These are phyloP conservation scores for Phaeosphaeriaceae sp. DNA, from an alignment of 2,329 filamentous ascomycete species.

Conservation along the genomic window DNA sequence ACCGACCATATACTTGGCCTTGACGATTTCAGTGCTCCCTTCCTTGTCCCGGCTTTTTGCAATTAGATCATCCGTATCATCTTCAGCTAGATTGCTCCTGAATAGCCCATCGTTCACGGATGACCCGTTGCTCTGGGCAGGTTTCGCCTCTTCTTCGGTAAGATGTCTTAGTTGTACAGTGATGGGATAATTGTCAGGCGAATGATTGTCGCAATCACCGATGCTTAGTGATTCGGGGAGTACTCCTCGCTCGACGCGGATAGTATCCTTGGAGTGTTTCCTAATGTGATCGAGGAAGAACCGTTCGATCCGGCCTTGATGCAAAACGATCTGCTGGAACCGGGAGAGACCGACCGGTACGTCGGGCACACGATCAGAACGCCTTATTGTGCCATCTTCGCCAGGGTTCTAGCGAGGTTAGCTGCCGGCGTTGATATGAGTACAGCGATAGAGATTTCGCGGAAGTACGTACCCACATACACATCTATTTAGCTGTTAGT, in stretches of 20 bases:
- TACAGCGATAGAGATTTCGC: background rate
- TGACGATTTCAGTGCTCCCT: slow-evolving; percentile 53
- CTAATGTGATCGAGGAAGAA: slow-evolving; percentile 69
- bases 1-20: slow-evolving; percentile 69
- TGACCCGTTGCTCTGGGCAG: slow-evolving; percentile 50
- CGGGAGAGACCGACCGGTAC: slow-evolving; percentile 66
- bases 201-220: slow-evolving; percentile 56
- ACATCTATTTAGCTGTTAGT: slow-evolving; percentile 30
- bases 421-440: background rate
- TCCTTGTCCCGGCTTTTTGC: slow-evolving; percentile 47
- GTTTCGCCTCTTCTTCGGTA: slow-evolving; percentile 63
- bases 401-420: slow-evolving; percentile 62
- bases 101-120: slow-evolving; percentile 61
- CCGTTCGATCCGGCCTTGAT: slow-evolving; percentile 73
- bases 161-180: slow-evolving; percentile 65
- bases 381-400: slow-evolving; percentile 61
- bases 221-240: slow-evolving; percentile 63
- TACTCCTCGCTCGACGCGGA: slow-evolving; percentile 63
- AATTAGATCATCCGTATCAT: slow-evolving; percentile 64
- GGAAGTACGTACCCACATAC: slow-evolving; percentile 45
- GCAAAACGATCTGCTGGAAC: slow-evolving; percentile 71
- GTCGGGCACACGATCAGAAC: slow-evolving; percentile 67
- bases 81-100: slow-evolving; percentile 63
- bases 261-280: slow-evolving; percentile 59
- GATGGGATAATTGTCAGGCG: slow-evolving; percentile 62